Base-by-base conservation (phyloP, 2,329 filamentous ascomycete species). In the Cladophialophora psammophila region DNA sequence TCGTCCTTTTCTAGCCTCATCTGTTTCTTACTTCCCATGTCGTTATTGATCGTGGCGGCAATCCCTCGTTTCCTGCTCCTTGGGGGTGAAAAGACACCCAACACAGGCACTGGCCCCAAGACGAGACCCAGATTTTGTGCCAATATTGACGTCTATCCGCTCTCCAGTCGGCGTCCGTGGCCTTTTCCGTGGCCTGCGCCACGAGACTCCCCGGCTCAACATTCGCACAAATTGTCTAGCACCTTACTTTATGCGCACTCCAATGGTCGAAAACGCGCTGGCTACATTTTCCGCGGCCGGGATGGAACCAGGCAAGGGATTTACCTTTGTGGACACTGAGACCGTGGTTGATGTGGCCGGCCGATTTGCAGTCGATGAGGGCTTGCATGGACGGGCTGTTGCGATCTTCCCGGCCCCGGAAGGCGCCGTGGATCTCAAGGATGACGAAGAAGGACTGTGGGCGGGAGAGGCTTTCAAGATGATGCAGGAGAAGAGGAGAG, bases 81-180 rank as follows among this genome's bases (percentile, higher is more conserved):
- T 8, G 15, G 15, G 40, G 10, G 42, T 7, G 13, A 15, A 13
- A 20, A 20, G 42, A 7, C 8, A 45, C 13, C 18, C 5, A 13
- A 20, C n/a, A 20, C 15, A 40, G 7, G 15, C 12, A 2, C 8
- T 8, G 50, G 50, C 5, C 8, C 45, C 2, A 38, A 9, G 36
- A 8, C 7, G 9, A 38, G 13, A 10, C 36, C 36, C 9, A 38
- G 5, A 54, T 4, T 15, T 54, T 34, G 5, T 20, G 13, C 1
- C 18, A 50, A 35, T 38, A 31, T 36, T 20, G n/a, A 38, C 32
- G 18, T 53, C 59, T 38, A 53, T n/a, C 13, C 26, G 10, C 48
- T 53, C n/a, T 50, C 15, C 48, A 62, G 64, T 66, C 53, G 71
- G 63, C 34, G 53, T 72, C 13, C 60, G 72, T 50, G 71, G 71